Evolutionary conservation across 176 grass and related monocot species (phyloP).

Genomic region (Musa schizocarpa): DNA sequence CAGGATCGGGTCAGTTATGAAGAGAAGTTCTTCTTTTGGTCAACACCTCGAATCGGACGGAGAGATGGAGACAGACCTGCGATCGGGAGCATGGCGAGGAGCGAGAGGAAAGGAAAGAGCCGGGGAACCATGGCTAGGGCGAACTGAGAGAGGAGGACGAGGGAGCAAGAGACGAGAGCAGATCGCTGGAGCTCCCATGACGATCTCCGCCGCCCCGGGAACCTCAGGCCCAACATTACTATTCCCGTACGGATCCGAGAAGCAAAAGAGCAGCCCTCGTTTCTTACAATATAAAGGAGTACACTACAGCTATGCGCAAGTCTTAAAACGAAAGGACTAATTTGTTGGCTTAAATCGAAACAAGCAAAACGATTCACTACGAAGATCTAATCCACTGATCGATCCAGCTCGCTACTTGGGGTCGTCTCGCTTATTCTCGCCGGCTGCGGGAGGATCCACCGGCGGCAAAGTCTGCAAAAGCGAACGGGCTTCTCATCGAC

Average conservation of each 20-base stretch:
- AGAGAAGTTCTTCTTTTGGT: background rate
- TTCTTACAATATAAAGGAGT: background rate
- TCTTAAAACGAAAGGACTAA: background rate
- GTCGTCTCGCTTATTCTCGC: background rate
- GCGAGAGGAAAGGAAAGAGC: constrained; percentile 56
- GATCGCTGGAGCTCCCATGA: constrained; percentile 61
- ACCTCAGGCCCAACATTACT: constrained; percentile 46
- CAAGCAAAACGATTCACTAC: background rate
- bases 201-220: constrained; percentile 50
- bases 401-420: background rate
- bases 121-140: constrained; percentile 78
- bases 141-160: constrained; percentile 64
- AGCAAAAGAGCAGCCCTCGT: background rate
- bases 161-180: constrained; percentile 47
- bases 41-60: background rate
- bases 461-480: background rate
- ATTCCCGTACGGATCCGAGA: background rate
- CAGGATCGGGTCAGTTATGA: constrained; percentile 17
- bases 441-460: background rate
- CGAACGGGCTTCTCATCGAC: background rate
- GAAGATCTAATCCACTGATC: background rate
- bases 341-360: background rate
- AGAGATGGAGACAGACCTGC: constrained; percentile 30
- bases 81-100: constrained; percentile 83
- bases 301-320: background rate